These are phyloP conservation scores for Cryphonectria parasitica DNA, from an alignment of 2,329 filamentous ascomycete species.

Conservation along the genomic window DNA sequence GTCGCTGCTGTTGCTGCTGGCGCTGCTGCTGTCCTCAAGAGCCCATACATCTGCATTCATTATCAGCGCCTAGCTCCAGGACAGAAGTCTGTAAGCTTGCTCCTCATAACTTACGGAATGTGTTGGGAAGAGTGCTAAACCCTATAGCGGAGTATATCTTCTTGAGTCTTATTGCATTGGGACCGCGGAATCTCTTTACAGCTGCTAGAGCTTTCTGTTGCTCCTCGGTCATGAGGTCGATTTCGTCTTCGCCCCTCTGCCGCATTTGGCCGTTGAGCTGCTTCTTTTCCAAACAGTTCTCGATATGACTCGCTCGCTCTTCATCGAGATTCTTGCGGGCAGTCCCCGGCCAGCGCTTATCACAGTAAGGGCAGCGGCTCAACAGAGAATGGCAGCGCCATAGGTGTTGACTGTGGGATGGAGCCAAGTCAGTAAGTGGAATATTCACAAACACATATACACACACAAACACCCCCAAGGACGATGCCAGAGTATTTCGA, in stretches of 20 bases:
- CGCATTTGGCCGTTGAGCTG: neutral
- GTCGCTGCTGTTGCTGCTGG: neutral
- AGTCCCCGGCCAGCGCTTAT: neutral
- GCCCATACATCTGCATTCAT: neutral
- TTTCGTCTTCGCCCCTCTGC: neutral
- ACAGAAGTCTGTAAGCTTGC: neutral
- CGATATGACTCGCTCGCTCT: neutral
- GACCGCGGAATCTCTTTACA: neutral
- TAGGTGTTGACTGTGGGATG: slow-evolving; percentile 8
- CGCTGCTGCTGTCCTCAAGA: neutral
- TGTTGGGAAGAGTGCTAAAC: neutral
- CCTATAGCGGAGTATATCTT: neutral
- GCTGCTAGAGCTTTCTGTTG: neutral
- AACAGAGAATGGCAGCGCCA: slow-evolving; percentile 3
- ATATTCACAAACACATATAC: neutral
- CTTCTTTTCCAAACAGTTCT: neutral
- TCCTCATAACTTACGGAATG: slow-evolving; percentile 3
- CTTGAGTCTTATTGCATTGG: neutral
- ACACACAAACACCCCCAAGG: neutral
- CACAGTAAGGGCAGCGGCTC: neutral
- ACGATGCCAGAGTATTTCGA: neutral
- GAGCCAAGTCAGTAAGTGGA: neutral
- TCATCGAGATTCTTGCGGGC: neutral
- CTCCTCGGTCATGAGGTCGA: slow-evolving; percentile 9
- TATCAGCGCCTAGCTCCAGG: neutral